A percentile compares a stretch with the other conserved stretches of the same genome.
Evolutionary conservation across 2,329 filamentous ascomycete species (phyloP).

Genomic region (Eurotiales sp.): DNA sequence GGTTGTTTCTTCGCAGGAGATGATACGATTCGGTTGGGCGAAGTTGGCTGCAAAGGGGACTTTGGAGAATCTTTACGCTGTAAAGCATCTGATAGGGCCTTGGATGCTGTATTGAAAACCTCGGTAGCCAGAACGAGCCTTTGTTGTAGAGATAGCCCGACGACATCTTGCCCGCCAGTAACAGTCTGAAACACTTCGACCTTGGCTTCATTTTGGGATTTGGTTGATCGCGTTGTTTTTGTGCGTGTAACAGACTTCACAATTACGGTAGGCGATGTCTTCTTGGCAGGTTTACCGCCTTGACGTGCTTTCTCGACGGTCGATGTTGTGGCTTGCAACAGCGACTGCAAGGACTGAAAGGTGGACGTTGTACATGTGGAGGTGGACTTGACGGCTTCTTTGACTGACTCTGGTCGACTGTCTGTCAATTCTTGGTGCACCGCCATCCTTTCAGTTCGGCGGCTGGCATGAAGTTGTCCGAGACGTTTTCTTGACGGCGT

Average conservation of each 20-base stretch:
- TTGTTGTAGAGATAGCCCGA: conserved; percentile 33
- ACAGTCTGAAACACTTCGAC: conserved; percentile 24
- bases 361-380: conserved; percentile 51
- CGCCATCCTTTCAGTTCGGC: conserved; percentile 3
- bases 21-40: conserved; percentile 26
- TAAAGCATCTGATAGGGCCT: conserved; percentile 38
- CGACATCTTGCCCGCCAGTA: conserved; percentile 22
- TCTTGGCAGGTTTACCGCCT: conserved; percentile 4
- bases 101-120: conserved; percentile 44
- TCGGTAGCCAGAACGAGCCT: conserved; percentile 43
- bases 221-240: conserved; percentile 23
- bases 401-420: conserved; percentile 45
- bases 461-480: conserved; percentile 1
- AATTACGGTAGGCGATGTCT: conserved; percentile 24
- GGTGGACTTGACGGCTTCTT: conserved; percentile 51
- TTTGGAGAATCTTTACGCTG: conserved; percentile 22
- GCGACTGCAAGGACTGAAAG: conserved; percentile 36
- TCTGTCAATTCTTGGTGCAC: conserved; percentile 20
- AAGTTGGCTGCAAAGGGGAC: conserved; percentile 24
- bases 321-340: conserved; percentile 30
- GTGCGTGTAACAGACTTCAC: conserved; percentile 21
- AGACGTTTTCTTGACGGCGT: too few relatives aligned
- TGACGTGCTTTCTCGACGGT: conserved; percentile 16
- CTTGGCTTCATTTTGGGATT: conserved; percentile 23
- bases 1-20: conserved; percentile 21